Conservation (phyloP, 2,329 filamentous ascomycete genomes). For the Gaeumannomyces sp. region DNA sequence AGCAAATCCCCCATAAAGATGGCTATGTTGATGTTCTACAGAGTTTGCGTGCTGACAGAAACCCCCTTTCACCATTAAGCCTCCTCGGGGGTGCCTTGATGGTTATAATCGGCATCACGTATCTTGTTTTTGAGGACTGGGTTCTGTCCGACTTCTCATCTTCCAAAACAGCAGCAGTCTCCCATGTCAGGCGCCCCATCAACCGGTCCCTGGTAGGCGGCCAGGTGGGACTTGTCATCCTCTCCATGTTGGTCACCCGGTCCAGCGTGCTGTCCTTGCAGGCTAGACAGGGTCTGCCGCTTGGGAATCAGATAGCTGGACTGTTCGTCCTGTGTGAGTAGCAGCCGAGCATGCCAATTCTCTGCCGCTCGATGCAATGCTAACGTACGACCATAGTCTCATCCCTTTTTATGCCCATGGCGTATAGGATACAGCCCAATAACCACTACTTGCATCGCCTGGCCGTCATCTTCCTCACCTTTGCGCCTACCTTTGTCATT, state of each 20-base stretch:
- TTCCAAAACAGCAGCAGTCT: constrained; percentile 17
- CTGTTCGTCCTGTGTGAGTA: constrained; percentile 69
- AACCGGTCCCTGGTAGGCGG: constrained; percentile 57
- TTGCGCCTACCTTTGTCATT: constrained; percentile 89
- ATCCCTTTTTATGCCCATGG: constrained; percentile 72
- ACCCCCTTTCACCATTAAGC: constrained; percentile 32
- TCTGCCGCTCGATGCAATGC: background rate
- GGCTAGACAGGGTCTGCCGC: constrained; percentile 74
- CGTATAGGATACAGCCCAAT: constrained; percentile 75
- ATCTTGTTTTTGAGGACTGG: constrained; percentile 71
- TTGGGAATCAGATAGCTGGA: constrained; percentile 81
- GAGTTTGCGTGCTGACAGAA: background rate
- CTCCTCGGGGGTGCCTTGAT: constrained; percentile 72
- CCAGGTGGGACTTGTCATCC: constrained; percentile 71
- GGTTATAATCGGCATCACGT: constrained; percentile 67
- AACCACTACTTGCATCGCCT: constrained; percentile 86
- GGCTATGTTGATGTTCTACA: background rate
- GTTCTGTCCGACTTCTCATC: constrained; percentile 40
- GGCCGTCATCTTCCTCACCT: constrained; percentile 83
- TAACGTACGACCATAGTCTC: constrained; percentile 31
- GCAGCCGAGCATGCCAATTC: background rate
- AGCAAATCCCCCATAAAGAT: constrained; percentile 19
- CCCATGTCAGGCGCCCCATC: constrained; percentile 30
- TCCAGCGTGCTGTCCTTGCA: constrained; percentile 83
- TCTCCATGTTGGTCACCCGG: constrained; percentile 80